A percentile compares a stretch with the other conserved stretches of the same genome.
Evolutionary conservation across 192 early-diverging fungal species (phyloP).

Genomic region (Piromyces sp.): DNA sequence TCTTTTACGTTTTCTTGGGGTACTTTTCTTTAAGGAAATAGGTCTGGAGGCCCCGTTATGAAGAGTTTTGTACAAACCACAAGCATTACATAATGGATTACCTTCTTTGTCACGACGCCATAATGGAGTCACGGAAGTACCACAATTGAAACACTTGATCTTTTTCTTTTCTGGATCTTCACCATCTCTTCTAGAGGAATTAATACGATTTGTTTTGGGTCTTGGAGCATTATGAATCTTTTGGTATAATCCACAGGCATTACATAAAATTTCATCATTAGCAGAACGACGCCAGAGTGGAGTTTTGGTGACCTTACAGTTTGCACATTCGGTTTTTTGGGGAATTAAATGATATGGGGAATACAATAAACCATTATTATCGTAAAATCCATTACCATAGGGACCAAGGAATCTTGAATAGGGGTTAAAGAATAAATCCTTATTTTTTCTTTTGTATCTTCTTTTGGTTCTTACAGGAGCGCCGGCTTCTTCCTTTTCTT

Average conservation of each 20-base stretch:
- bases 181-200: neutral
- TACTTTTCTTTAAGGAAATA: neutral
- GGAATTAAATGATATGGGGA: slow-evolving; percentile 1
- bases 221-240: slow-evolving; percentile 58
- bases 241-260: slow-evolving; percentile 83
- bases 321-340: slow-evolving; percentile 23
- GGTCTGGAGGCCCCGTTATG: slow-evolving; percentile 22
- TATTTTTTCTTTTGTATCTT: neutral
- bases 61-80: slow-evolving; percentile 79
- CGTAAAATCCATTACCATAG: neutral
- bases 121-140: slow-evolving; percentile 70
- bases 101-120: slow-evolving; percentile 87
- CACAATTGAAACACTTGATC: slow-evolving; percentile 56
- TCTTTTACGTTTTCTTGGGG: neutral
- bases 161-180: neutral
- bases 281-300: slow-evolving; percentile 61
- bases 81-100: slow-evolving; percentile 88
- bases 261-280: slow-evolving; percentile 57
- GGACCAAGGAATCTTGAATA: neutral
- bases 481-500: neutral
- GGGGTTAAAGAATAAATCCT: neutral
- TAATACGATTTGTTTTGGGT: slow-evolving; percentile 16
- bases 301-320: slow-evolving; percentile 49
- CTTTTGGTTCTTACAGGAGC: neutral
- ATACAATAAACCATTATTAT: neutral